Percentiles rank a stretch among this genome's conserved stretches.
Conservation (phyloP, 345 rosid genomes). For the Eucalyptus regnans region DNA sequence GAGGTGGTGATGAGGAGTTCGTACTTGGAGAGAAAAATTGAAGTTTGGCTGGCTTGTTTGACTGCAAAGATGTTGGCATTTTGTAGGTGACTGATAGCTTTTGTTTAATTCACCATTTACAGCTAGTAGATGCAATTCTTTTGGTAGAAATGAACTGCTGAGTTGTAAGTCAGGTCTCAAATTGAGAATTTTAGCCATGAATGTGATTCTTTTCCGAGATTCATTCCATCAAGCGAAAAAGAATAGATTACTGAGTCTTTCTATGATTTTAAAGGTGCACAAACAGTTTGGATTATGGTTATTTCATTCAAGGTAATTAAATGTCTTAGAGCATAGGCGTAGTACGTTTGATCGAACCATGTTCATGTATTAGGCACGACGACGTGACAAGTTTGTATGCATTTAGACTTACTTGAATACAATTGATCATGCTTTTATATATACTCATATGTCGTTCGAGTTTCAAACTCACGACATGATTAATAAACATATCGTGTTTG, state of each 20-base stretch:
- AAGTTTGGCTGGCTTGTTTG: not conserved
- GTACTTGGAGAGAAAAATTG: no score
- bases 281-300: not conserved
- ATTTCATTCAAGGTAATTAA: not conserved
- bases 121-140: not conserved
- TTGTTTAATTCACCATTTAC: not conserved
- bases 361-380: not conserved
- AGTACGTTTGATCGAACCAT: not conserved
- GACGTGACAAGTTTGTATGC: no score
- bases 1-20: not conserved
- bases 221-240: not conserved
- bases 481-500: not conserved
- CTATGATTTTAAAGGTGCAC: not conserved
- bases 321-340: no score
- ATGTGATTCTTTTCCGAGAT: not conserved
- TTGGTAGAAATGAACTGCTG: not conserved
- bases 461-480: no score
- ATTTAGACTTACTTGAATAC: not conserved
- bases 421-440: fast-evolving
- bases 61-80: not conserved
- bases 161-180: not conserved
- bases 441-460: fast-evolving
- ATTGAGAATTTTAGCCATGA: not conserved
- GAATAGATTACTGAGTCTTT: not conserved
- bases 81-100: not conserved